phyloP scores from a whole-genome alignment of 1,284 basidiomycete species.

The Papiliotrema laurentii region DNA sequence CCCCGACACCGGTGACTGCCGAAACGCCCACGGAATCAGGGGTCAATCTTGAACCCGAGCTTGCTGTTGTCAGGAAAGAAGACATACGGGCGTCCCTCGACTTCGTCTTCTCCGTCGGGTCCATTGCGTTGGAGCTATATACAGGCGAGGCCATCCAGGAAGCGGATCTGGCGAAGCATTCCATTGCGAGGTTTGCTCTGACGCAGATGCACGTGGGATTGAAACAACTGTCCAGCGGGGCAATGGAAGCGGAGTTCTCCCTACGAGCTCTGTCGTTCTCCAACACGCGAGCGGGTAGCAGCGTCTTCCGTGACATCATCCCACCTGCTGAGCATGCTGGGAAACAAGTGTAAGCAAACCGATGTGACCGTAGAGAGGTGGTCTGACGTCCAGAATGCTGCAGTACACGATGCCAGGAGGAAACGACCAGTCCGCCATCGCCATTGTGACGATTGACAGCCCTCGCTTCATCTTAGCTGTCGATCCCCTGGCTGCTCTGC shows the following conservation, averaged over 20 bases:
- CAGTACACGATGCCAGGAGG: conserved; percentile 74
- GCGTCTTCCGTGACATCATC: conserved; percentile 91
- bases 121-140: conserved; percentile 89
- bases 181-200: conserved; percentile 80
- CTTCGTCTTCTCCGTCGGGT: conserved; percentile 67
- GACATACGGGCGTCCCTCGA: conserved; percentile 65
- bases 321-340: conserved; percentile 84
- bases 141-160: conserved; percentile 62
- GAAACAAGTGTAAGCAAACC: conserved; percentile 62
- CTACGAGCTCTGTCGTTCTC: conserved; percentile 86
- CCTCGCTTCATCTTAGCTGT: conserved; percentile 91
- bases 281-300: conserved; percentile 76
- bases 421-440: conserved; percentile 58
- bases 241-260: conserved; percentile 80
- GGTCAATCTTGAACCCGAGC: conserved; percentile 53
- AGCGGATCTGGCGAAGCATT: conserved; percentile 65
- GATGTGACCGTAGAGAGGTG: neutral
- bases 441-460: conserved; percentile 84
- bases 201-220: conserved; percentile 73
- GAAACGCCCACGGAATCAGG: conserved; percentile 11
- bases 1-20: conserved; percentile 14
- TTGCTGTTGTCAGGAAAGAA: conserved; percentile 34
- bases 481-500: conserved; percentile 83
- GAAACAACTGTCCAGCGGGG: conserved; percentile 78
- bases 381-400: conserved; percentile 58